Evolutionary conservation across 2,329 filamentous ascomycete genomes (phyloP).

Genomic region (Aspergillus sp.): DNA sequence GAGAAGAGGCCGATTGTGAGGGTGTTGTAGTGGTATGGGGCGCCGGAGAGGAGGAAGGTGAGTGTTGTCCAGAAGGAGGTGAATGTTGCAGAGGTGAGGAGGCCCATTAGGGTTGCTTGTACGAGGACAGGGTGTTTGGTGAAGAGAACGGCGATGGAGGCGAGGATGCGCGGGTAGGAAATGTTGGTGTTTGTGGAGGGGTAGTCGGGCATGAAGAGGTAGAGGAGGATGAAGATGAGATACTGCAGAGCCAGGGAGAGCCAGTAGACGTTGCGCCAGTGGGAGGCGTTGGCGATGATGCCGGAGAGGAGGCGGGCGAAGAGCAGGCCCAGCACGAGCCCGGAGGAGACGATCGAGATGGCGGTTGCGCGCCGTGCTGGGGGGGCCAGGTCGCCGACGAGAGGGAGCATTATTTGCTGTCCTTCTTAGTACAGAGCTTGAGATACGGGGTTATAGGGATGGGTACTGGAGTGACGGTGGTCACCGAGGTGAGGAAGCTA

Average conservation of each 20-base stretch:
- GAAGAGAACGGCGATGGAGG: slow-evolving; percentile 64
- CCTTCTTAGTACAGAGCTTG: neutral
- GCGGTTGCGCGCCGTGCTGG: slow-evolving; percentile 66
- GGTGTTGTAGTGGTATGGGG: slow-evolving; percentile 67
- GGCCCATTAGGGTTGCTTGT: slow-evolving; percentile 67
- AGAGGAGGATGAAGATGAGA: slow-evolving; percentile 64
- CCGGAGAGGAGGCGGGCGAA: slow-evolving; percentile 74
- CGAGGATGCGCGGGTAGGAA: slow-evolving; percentile 66
- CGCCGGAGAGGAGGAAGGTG: slow-evolving; percentile 72
- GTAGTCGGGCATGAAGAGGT: slow-evolving; percentile 77
- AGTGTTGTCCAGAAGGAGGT: slow-evolving; percentile 73
- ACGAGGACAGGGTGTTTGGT: slow-evolving; percentile 66
- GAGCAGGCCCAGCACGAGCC: slow-evolving; percentile 72
- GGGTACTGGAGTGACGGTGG: slow-evolving; percentile 68
- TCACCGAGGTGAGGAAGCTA: slow-evolving; percentile 72
- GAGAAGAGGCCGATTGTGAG: slow-evolving; percentile 75
- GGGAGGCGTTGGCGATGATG: slow-evolving; percentile 69
- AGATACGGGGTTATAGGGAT: neutral
- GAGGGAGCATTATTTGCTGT: slow-evolving; percentile 70
- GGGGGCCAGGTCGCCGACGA: slow-evolving; percentile 77
- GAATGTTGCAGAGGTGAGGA: slow-evolving; percentile 62
- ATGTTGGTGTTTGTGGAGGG: slow-evolving; percentile 68
- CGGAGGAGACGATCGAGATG: slow-evolving; percentile 72
- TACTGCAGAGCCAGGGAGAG: slow-evolving; percentile 71
- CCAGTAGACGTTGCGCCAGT: slow-evolving; percentile 80